These are phyloP conservation scores for Colletotrichum sp. DNA, from an alignment of 2,329 filamentous ascomycete genomes.

Conservation along the genomic window DNA sequence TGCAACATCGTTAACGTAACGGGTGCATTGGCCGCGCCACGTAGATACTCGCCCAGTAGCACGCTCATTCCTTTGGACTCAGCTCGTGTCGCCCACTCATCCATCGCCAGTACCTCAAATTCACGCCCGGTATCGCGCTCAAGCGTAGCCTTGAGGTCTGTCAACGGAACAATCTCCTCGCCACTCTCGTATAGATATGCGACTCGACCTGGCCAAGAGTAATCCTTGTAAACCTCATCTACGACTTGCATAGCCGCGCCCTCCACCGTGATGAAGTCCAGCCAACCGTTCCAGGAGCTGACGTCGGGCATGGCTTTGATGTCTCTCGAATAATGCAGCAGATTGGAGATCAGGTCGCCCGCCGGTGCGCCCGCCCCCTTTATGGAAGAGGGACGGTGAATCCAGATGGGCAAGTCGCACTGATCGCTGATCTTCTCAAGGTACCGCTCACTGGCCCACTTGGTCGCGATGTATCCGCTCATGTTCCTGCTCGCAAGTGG, in stretches of 20 bases:
- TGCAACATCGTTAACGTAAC: not conserved
- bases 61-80: not conserved
- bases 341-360: not conserved
- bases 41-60: not conserved
- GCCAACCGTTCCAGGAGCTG: not conserved
- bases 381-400: constrained; percentile 23
- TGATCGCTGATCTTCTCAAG: constrained; percentile 27
- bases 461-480: constrained; percentile 33
- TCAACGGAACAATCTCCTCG: not conserved
- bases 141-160: not conserved
- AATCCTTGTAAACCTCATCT: not conserved
- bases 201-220: not conserved
- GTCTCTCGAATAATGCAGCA: not conserved
- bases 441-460: constrained; percentile 36
- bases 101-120: not conserved
- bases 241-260: not conserved
- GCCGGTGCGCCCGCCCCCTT: not conserved
- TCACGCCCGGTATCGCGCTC: not conserved
- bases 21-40: not conserved
- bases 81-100: not conserved
- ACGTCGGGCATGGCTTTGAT: not conserved
- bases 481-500: not conserved
- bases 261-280: not conserved
- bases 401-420: constrained; percentile 11
- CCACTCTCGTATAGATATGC: not conserved